Base-by-base conservation (phyloP, 2,329 filamentous ascomycete species). In the Penicillium sp. region DNA sequence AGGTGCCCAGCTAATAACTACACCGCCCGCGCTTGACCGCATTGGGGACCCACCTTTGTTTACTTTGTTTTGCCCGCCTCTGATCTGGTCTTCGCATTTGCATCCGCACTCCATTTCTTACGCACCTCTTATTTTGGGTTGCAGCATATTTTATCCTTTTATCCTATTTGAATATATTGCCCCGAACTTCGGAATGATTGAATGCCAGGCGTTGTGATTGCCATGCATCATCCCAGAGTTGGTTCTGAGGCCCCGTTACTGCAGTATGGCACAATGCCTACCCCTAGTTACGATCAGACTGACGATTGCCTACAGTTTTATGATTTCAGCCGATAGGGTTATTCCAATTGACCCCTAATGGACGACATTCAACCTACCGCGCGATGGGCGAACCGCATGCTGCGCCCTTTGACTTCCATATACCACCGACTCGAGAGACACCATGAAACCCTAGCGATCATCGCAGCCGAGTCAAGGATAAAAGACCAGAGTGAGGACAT, bases 381-480 rank as follows among this genome's bases (percentile, higher is more conserved):
- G 43, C 69, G 64, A 67, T 73, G 71, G 71, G 71, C 69, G 47
- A 72, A 72, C 50, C 69, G 71, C 56, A 66, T 73, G 49, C 56
- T 75, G 46, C 69, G 72, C 50, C 72, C 72, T 28, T 59, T 75
- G 47, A 66, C 64, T 15, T 71, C 70, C 15, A 62, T 72, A 42
- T 65, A 72, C 49, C 63, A 67, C 44, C 67, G 70, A 44, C 58
- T 75, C 28, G 69, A 70, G 49, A 73, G 72, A 51, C 66, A 73
- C 47, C 62, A 71, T 49, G 67, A 70, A 42, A 65, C 59, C 9
- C 53, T 63, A 20, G 60, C 61, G 6, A 63, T 66, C 6, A 57
- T 67, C 38, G 53, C 60, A 8, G 46, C 52, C 37, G 57, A 60
- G 44, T 49, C 60, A 7, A 62, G 58, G 47, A 29, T 40, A 32